Evolutionary conservation across 1,284 basidiomycete species (phyloP), one percentile per base, ranked within the genome.

Genomic region (Heterobasidion parviporum): DNA sequence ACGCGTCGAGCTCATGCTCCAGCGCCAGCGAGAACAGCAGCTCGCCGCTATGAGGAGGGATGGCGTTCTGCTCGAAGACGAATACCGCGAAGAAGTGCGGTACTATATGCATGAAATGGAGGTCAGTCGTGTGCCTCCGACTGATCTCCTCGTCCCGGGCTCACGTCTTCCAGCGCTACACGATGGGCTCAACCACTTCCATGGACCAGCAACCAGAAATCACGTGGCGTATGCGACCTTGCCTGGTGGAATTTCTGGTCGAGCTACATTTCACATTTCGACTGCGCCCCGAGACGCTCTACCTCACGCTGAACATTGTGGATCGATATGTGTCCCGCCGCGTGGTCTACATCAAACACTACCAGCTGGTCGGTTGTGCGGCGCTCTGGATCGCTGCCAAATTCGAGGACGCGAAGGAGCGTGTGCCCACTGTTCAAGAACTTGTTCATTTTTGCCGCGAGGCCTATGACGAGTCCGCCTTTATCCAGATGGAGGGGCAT

Each of bases 181-280:
- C 95, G 44, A 87, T 93, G 79, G 89, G 91, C 26, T 93, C 88
- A 10, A 84, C 89, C 51, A 84, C 94, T 61, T 91, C 94, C 53
- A 99, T 99, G 92, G 96, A 98, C 70, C 92, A 95, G 72, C 97
- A 99, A 70, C 96, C 97, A 26, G 96, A 98, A 73, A 92, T 98
- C 64, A 81, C 85, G 65, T 95, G 93, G 92, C 87, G 91, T 73
- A 99, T 99, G 97, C 92, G 97, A n/a, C 93, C 94, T 32, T 97
- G 92, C 76, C 85, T 99, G 47, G 94, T 99, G 67, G 97, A 99
- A 72, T 99, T 99, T 72, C 83, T 99, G 65, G 90, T 99, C 69
- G 97, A 99, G 73, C 92, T 99, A 62, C 97, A 99, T 74, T 94
- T 96, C 68, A 92, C 91, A 60, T 95, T 98, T 77, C 85, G 94